Base-by-base conservation (phyloP, 495 filamentous ascomycete species). In the Aspergillus panamensis region DNA sequence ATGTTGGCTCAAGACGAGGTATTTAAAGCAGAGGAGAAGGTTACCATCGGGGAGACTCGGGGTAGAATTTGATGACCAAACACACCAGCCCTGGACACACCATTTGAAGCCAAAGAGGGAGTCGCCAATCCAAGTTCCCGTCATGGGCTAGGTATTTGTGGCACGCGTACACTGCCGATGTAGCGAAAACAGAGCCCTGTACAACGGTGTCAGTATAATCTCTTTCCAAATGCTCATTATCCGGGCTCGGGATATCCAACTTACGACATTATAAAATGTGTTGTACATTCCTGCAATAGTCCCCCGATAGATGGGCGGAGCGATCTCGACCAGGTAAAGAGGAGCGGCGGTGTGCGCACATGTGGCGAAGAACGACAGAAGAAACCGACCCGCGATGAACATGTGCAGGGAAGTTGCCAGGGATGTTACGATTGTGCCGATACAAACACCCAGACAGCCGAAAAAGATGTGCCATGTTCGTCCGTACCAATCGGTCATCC, bases 311-410 rank as follows among this genome's bases (percentile, higher is more conserved):
- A 81, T 80, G 2, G 88, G 87, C 53, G 88, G 88, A 14, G 83
- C 80, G 63, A 89, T 83, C 66, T 91, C 88, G 7, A 84, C 82
- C 30, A 88, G 83, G 62, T 88, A 90, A 16, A 84, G 81, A 3
- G 87, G 87, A 0, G 85, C 85, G 12, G 87, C 87, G 14, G 86
- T 80, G 44, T 82, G 78, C 43, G 80, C 78, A 20, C 88, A 84
- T 25, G 80, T 81, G 17, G 87, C 85, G 9, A 87, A 87, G 62
- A 91, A 88, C 3, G 87, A 87, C 21, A 92, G 80, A 20, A 90
- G 66, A 67, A 91, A 90, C 13, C 88, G 80, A n/a, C 87, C 88
- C n/a, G 77, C 86, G 62, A 88, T 83, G 60, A 90, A 89, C 62
- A 78, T 73, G 12, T 63, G 65, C 14, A 80, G 32, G 42, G 9